Conservation (phyloP, 805 yeast species). For the Yarrowia porcina region DNA sequence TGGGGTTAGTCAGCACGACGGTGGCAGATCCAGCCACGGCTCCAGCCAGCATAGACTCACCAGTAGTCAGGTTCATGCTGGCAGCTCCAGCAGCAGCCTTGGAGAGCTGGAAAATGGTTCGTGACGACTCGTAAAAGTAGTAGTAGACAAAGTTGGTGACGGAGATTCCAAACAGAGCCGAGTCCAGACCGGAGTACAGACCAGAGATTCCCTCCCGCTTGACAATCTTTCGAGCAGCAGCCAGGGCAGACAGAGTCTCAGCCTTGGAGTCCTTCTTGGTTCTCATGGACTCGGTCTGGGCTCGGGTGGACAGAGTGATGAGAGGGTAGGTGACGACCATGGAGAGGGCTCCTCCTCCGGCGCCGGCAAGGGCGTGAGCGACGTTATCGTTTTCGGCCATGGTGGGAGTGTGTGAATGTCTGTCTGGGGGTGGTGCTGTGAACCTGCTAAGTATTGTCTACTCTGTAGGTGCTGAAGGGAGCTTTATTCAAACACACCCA, state of each 20-base stretch:
- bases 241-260: slow-evolving; percentile 34
- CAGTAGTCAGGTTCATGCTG: slow-evolving; percentile 50
- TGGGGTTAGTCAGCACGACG: slow-evolving; percentile 77
- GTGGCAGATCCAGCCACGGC: slow-evolving; percentile 86
- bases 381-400: slow-evolving; percentile 40
- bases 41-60: slow-evolving; percentile 72
- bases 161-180: slow-evolving; percentile 82
- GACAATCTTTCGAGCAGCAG: slow-evolving; percentile 49
- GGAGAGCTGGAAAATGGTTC: slow-evolving; percentile 34
- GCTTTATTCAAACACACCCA: slow-evolving; percentile 3
- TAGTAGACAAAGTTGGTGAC: slow-evolving; percentile 85
- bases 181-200: slow-evolving; percentile 79
- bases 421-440: not conserved
- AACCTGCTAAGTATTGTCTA: not conserved
- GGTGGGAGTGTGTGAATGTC: not conserved
- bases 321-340: slow-evolving; percentile 88
- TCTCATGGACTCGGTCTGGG: slow-evolving; percentile 60
- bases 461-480: not conserved
- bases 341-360: slow-evolving; percentile 86
- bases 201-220: slow-evolving; percentile 62
- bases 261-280: slow-evolving; percentile 32
- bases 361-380: slow-evolving; percentile 93
- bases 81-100: slow-evolving; percentile 27
- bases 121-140: slow-evolving; percentile 78
- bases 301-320: slow-evolving; percentile 80